Evolutionary conservation across 805 yeast genomes (phyloP).

Genomic region (Debaryomyces maramus): DNA sequence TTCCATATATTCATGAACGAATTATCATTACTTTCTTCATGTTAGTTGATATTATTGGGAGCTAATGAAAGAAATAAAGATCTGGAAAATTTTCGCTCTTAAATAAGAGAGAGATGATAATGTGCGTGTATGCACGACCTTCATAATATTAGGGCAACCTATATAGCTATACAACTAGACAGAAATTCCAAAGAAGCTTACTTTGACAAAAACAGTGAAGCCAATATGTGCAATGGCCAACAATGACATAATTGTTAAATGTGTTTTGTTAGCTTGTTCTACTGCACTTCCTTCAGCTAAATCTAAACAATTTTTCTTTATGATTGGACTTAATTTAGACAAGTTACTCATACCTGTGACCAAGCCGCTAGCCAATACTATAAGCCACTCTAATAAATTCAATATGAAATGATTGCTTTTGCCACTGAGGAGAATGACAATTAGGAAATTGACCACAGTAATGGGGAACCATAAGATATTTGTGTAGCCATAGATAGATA

Average conservation of each 20-base stretch:
- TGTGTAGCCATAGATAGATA: conserved; percentile 84
- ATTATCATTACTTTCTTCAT: neutral
- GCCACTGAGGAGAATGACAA: conserved; percentile 49
- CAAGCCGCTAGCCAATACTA: conserved; percentile 59
- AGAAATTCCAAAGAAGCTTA: conserved; percentile 56
- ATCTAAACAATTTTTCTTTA: conserved; percentile 35
- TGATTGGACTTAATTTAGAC: conserved; percentile 44
- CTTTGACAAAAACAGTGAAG: conserved; percentile 64
- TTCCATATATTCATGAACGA: conserved; percentile 13
- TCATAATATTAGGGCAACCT: conserved; percentile 4
- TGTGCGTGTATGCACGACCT: conserved; percentile 6
- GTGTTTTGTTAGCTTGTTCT: conserved; percentile 33
- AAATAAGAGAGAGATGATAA: neutral
- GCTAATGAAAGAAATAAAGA: neutral
- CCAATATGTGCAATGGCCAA: conserved; percentile 53
- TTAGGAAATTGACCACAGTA: conserved; percentile 57
- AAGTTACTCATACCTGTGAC: conserved; percentile 59
- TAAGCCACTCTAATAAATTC: conserved; percentile 60
- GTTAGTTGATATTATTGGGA: no score
- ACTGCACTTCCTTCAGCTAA: conserved; percentile 26
- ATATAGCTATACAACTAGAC: neutral
- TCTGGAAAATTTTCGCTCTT: conserved; percentile 6
- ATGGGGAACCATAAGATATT: conserved; percentile 86
- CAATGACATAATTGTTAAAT: conserved; percentile 34
- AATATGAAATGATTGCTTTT: conserved; percentile 35